phyloP scores from a whole-genome alignment of 2,329 filamentous ascomycete genomes.

The Monilinia aucupariae region DNA sequence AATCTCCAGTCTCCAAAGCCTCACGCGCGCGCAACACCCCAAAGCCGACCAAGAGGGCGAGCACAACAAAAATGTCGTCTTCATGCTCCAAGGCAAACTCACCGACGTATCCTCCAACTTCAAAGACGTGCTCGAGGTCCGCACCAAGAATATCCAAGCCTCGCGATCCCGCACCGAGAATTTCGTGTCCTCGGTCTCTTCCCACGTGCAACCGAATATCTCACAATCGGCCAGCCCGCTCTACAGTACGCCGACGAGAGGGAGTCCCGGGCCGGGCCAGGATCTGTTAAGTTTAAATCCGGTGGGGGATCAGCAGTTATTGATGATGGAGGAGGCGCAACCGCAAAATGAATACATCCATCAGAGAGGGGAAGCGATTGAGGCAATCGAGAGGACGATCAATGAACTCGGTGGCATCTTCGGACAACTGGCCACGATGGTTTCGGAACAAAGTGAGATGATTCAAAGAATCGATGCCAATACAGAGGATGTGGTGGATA shows the following conservation, averaged over 20 bases:
- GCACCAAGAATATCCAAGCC: conserved; percentile 97
- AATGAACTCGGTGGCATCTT: conserved; percentile 88
- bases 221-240: conserved; percentile 77
- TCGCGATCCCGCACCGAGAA: conserved; percentile 90
- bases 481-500: conserved; percentile 95
- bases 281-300: conserved; percentile 84
- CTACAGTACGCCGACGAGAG: conserved; percentile 70
- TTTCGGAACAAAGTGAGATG: conserved; percentile 95
- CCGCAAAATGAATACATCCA: conserved; percentile 84
- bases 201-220: conserved; percentile 62
- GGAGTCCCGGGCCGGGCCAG: conserved; percentile 56
- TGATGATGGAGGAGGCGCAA: conserved; percentile 91
- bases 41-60: conserved; percentile 75
- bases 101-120: conserved; percentile 92
- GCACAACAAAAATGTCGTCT: conserved; percentile 96
- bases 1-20: conserved; percentile 73
- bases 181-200: conserved; percentile 85
- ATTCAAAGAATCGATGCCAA: conserved; percentile 96
- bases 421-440: conserved; percentile 91
- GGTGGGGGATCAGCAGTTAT: conserved; percentile 76
- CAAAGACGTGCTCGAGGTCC: conserved; percentile 92
- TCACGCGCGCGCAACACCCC: conserved; percentile 73
- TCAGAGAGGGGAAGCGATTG: conserved; percentile 89
- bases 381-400: conserved; percentile 94
- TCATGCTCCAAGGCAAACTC: conserved; percentile 83